Evolutionary conservation across 164 flowering plant genomes (phyloP), one percentile per base, ranked within the genome.

Genomic region (Vitis vinifera): DNA sequence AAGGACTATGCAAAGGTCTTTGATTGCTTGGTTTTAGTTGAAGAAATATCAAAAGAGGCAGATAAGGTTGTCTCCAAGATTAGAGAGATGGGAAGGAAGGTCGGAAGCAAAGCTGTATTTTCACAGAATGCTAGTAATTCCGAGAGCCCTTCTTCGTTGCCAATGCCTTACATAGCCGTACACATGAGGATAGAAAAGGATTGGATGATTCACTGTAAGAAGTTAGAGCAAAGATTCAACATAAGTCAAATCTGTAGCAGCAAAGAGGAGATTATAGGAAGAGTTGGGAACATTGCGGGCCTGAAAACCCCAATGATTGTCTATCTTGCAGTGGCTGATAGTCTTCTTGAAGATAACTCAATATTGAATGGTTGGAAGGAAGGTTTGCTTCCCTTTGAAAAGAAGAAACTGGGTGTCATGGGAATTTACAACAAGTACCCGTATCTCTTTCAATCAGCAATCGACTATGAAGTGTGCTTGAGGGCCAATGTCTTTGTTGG

Each of bases 151-250:
- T 55, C 70, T 56, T 62, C 31, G 44, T 59, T 60, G 53, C 73
- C 71, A 11, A 52, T 77, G 14, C 86, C 97, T 59, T 93, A 82
- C 75, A 78, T 92, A 44, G 99, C 99, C 3, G 97, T 96, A 17
- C 99, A 96, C 80, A 87, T 96, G 99, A 89, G 99, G 71, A 81
- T 96, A 51, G 97, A 96, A 76, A 93, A 84, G 67, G 98, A 96
- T 48, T 92, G 99, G 99, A 96, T 96, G 99, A 91, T 96, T 57
- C 99, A 96, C 69, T 96, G 99, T 68, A 93, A 89, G 85, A 93
- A 93, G 68, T 72, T 82, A 30, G 98, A 96, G 79, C 89, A 88
- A 62, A 85, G 93, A 71, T 78, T 63, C 13, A 85, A 87, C 58
- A 76, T 80, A 16, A 82, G 51, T 29, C 82, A 88, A 63, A 96